Evolutionary conservation across 2,329 filamentous ascomycete species (phyloP), one percentile per base, ranked within the genome.

Genomic region (Byssoonygena ceratinophila): DNA sequence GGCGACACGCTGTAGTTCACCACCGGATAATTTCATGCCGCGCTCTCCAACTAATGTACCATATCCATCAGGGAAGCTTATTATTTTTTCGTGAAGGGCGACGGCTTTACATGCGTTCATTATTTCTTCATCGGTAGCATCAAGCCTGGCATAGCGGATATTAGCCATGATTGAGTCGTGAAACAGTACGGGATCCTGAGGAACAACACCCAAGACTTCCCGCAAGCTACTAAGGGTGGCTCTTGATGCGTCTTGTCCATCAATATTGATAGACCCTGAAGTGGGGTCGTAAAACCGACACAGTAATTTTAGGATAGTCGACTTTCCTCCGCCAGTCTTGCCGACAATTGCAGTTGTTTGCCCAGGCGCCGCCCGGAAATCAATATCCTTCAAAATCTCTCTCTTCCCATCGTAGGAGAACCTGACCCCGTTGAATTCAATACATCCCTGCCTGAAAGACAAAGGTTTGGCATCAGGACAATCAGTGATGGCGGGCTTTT

Each of bases 111-210:
- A 84, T 0, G 81, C 82, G 1, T 75, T 75, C 46, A 76, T 70
- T 44, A 83, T 74, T 27, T 85, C 78, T 5, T 74, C 74, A 40
- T 83, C 76, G 0, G 76, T 80, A 1, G 81, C 81, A n/a, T 75
- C 72, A 1, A 79, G 74, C 9, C 75, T 74, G 1, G 79, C 80
- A 63, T 85, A 85, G 1, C 75, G 74, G 22, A 86, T 68, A 59
- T 85, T 86, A 16, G 83, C 76, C 61, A 81, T 74, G 39, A 85
- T 76, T 1, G 78, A 78, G 29, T 76, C 74, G 61, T 84, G 82
- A 68, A 85, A 85, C 7, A 85, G 68, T 0, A 76, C 70, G 0
- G 81, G 77, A 55, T 82, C 78, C 64, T 86, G 79, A 2, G 82
- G 82, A 0, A 85, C 82, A 11, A 83, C 73, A 18, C 81, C 81